These are phyloP conservation scores for Ambrosia artemisiifolia DNA, from an alignment of 129 eudicot species.

Conservation along the genomic window DNA sequence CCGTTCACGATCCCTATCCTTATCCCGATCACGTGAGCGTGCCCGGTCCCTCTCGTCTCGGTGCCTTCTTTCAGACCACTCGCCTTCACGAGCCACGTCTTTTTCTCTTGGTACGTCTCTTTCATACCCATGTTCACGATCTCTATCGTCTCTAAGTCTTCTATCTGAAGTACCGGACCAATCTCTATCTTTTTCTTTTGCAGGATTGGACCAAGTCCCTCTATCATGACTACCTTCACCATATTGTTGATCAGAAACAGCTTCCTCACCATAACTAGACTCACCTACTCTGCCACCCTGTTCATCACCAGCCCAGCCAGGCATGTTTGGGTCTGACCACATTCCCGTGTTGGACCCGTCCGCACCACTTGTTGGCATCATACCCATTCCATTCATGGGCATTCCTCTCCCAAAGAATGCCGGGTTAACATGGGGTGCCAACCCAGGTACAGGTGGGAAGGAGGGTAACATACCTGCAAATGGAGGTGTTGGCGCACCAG, in stretches of 20 bases:
- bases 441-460: conserved; percentile 81
- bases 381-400: conserved; percentile 86
- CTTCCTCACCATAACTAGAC: conserved; percentile 88
- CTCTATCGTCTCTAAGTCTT: conserved; percentile 49
- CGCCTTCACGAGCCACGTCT: conserved; percentile 58
- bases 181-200: conserved; percentile 61
- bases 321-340: conserved; percentile 82
- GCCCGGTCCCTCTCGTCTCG: conserved; percentile 64
- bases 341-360: conserved; percentile 80
- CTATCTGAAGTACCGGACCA: conserved; percentile 69
- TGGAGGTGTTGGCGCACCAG: conserved; percentile 69
- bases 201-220: conserved; percentile 41
- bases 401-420: conserved; percentile 87
- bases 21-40: conserved; percentile 46
- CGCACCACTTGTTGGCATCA: conserved; percentile 68
- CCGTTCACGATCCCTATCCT: conserved; percentile 37
- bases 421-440: conserved; percentile 94
- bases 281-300: conserved; percentile 78
- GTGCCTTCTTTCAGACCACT: conserved; percentile 60
- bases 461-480: conserved; percentile 65
- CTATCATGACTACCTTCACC: conserved; percentile 67
- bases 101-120: conserved; percentile 69
- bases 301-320: conserved; percentile 84
- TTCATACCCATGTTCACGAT: conserved; percentile 59
- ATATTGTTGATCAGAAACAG: conserved; percentile 72